Evolutionary conservation across 441 rosid species (phyloP), one percentile per base, ranked within the genome.

Genomic region (Eugenia klotzschiana): DNA sequence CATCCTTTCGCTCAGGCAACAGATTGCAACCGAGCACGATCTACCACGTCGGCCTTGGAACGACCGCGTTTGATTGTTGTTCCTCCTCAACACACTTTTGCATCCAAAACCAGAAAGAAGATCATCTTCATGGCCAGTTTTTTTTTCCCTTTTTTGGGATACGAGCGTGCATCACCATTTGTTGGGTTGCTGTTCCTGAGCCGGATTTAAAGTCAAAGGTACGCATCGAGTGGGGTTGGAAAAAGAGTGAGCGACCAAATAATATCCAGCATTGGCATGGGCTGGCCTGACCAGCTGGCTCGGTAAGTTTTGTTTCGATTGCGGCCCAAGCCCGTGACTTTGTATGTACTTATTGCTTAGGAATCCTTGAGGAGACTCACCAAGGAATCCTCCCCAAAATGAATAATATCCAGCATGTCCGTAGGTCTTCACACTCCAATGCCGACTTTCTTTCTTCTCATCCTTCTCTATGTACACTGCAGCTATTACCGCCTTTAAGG

Each of bases 191-290:
- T 81, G 83, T 53, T 80, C 84, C 74, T 51, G 40, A 23, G 49
- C 55, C 11, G 80, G 79, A 27, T 82, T 82, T 77, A 73, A 88
- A 86, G 90, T 87, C 90, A 90, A 88, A 81, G 37, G 37, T 14
- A 86, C 84, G 79, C 90, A 89, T 91, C 87, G 50, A 90, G 87
- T 88, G 81, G 12, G 37, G 51, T 12, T 46, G 50, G 51, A 81
- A 87, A 85, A 60, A 18, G 58, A 40, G 11, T 88, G 93, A 83
- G 80, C 83, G 90, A 87, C 90, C 90, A 86, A 85, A 85, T 79
- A 83, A n/a, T n/a, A n/a, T n/a, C n/a, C n/a, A n/a, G n/a, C n/a
- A n/a, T n/a, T n/a, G 41, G 1, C 23, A 29, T 60, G 73, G 23
- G 46, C 43, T 64, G 37, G 18, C 77, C 77, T 64, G 14, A 9